These are phyloP conservation scores for Knoxdaviesia capensis DNA, from an alignment of 2,329 filamentous ascomycete genomes.

Conservation along the genomic window DNA sequence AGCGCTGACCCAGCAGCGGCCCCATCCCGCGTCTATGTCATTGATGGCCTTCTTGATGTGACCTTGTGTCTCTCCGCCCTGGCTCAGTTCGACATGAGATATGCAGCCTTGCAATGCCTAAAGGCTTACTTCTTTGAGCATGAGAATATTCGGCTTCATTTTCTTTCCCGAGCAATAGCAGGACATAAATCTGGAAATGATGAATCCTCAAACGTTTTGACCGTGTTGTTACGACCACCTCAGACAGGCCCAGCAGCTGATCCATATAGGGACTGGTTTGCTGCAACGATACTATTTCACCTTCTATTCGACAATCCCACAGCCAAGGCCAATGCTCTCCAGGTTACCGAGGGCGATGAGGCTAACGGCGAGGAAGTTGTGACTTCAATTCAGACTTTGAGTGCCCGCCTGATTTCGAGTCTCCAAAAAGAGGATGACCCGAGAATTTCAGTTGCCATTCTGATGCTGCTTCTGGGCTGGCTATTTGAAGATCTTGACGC, in stretches of 20 bases:
- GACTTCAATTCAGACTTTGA: slow-evolving; percentile 75
- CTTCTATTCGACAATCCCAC: slow-evolving; percentile 61
- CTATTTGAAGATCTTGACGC: slow-evolving; percentile 81
- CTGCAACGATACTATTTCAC: slow-evolving; percentile 70
- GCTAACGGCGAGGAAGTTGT: slow-evolving; percentile 85
- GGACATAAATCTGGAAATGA: slow-evolving; percentile 61
- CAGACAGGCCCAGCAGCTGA: slow-evolving; percentile 40
- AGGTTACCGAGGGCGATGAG: slow-evolving; percentile 74
- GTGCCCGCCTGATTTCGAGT: slow-evolving; percentile 66
- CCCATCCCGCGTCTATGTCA: slow-evolving; percentile 56
- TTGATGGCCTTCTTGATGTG: slow-evolving; percentile 77
- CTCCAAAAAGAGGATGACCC: slow-evolving; percentile 60
- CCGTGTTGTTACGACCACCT: slow-evolving; percentile 53
- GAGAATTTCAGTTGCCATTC: slow-evolving; percentile 61
- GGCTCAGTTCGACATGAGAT: slow-evolving; percentile 57
- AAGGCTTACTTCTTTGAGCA: slow-evolving; percentile 84
- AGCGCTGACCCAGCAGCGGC: slow-evolving; percentile 7
- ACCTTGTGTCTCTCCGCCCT: slow-evolving; percentile 47
- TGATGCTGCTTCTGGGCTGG: slow-evolving; percentile 80
- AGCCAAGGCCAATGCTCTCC: slow-evolving; percentile 62
- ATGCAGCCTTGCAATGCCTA: slow-evolving; percentile 74
- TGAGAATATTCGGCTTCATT: slow-evolving; percentile 62
- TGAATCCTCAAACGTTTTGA: slow-evolving; percentile 74
- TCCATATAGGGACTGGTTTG: slow-evolving; percentile 80
- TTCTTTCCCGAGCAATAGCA: slow-evolving; percentile 72